Evolutionary conservation across 2,329 filamentous ascomycete genomes (phyloP).

Genomic region (Shiraia bambusicola): DNA sequence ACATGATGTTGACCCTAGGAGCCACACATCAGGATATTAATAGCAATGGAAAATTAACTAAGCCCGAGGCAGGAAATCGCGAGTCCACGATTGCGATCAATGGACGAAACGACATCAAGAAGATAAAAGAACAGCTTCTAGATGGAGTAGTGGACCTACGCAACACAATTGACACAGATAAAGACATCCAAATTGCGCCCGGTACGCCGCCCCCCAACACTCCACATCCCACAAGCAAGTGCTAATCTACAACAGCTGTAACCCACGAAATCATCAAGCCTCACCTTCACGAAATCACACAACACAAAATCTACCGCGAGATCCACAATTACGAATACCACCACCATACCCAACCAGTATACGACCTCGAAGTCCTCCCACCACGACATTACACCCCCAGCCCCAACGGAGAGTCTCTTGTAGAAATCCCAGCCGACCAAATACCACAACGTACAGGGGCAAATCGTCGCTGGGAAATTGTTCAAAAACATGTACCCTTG

Average conservation of each 20-base stretch:
- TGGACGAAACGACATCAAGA: conserved; percentile 9
- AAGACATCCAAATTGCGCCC: conserved; percentile 43
- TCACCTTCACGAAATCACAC: conserved; percentile 48
- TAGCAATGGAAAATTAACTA: too few relatives aligned
- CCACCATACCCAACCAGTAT: conserved; percentile 56
- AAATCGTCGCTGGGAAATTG: conserved; percentile 34
- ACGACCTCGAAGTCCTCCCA: conserved; percentile 56
- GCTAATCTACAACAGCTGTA: conserved; percentile 45
- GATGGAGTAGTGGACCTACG: conserved; percentile 40
- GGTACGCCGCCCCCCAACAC: conserved; percentile 24
- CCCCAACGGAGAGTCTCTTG: conserved; percentile 37
- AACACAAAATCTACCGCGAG: conserved; percentile 54
- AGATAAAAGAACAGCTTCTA: conserved; percentile 10
- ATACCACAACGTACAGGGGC: conserved; percentile 39
- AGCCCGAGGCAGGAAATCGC: too few relatives aligned
- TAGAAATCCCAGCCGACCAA: conserved; percentile 50
- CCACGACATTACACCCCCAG: conserved; percentile 54
- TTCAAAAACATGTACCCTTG: conserved; percentile 20
- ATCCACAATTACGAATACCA: conserved; percentile 57
- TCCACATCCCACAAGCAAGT: not conserved
- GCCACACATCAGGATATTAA: not conserved
- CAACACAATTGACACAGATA: conserved; percentile 44
- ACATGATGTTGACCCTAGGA: too few relatives aligned
- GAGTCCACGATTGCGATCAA: too few relatives aligned
- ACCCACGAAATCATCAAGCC: conserved; percentile 53